A percentile compares a stretch with the other conserved stretches of the same genome.
phyloP scores from a whole-genome alignment of 2,329 filamentous ascomycete species.

The Didymella pomorum region DNA sequence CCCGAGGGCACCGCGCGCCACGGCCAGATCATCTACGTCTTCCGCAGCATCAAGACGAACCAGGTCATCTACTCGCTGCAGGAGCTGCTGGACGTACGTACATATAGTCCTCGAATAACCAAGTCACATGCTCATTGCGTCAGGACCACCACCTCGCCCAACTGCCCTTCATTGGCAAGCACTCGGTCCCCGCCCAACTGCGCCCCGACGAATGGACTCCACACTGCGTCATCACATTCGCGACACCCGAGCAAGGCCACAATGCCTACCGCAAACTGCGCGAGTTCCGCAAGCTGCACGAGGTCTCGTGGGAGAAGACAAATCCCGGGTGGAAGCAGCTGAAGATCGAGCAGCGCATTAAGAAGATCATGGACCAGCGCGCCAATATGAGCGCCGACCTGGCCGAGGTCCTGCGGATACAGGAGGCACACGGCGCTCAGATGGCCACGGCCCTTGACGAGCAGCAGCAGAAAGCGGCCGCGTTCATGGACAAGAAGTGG shows the following conservation, averaged over 20 bases:
- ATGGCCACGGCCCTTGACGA: slow-evolving; percentile 30
- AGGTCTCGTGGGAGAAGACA: slow-evolving; percentile 59
- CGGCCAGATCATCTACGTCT: slow-evolving; percentile 69
- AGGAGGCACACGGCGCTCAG: slow-evolving; percentile 50
- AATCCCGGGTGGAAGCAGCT: slow-evolving; percentile 53
- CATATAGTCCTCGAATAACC: too few species aligned
- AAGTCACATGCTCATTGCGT: background rate
- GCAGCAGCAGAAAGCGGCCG: slow-evolving; percentile 25
- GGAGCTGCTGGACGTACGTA: slow-evolving; percentile 62
- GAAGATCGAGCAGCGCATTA: slow-evolving; percentile 60
- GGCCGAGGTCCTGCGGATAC: slow-evolving; percentile 62
- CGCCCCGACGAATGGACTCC: slow-evolving; percentile 71
- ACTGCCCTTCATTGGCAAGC: slow-evolving; percentile 69
- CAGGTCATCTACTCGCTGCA: slow-evolving; percentile 71
- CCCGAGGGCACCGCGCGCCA: slow-evolving; percentile 46
- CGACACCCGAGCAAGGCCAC: slow-evolving; percentile 58
- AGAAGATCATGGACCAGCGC: slow-evolving; percentile 68
- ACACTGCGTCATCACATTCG: slow-evolving; percentile 66
- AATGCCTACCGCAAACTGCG: slow-evolving; percentile 65
- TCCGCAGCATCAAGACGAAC: slow-evolving; percentile 67
- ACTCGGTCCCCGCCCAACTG: slow-evolving; percentile 64
- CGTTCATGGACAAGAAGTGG: slow-evolving; percentile 37
- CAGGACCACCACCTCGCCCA: slow-evolving; percentile 64
- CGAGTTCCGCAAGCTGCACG: slow-evolving; percentile 67
- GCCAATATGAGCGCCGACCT: slow-evolving; percentile 69